Evolutionary conservation across 2,329 filamentous ascomycete genomes (phyloP), one percentile per base, ranked within the genome.

Genomic region (Teratosphaeria zuluensis): DNA sequence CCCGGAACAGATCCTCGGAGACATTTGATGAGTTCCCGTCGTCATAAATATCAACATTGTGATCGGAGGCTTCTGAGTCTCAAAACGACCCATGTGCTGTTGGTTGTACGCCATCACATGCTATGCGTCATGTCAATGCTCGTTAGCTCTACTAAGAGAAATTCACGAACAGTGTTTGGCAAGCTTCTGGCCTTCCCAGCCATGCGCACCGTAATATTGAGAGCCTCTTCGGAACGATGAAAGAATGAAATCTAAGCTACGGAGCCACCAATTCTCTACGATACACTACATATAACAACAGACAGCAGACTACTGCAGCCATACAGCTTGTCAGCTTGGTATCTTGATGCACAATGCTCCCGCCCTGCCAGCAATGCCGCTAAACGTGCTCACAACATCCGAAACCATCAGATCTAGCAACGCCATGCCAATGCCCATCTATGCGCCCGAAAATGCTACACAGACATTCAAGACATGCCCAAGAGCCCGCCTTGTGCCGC

Each of bases 401-500:
- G 16, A 9, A n/a, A 21, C 19, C 16, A 48, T 48, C 24, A 28
- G n/a, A 21, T 21, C 19, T 24, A 48, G n/a, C 42, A 48, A 48
- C 42, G n/a, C 42, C 42, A n/a, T 19, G 42, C 42, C 42, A 8
- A 48, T 19, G 16, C 42, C n/a, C 11, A 48, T 48, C 42, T 46
- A 46, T 48, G 16, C 42, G 42, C 42, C 42, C n/a, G 9, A n/a
- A n/a, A 21, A 48, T 48, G 16, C 42, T 48, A 16, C 9, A 21
- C 19, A n/a, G 32, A 31, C 19, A 30, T 30, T 58, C 56, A 58
- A 4, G 56, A 55, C 56, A 54, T 58, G 21, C 51, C 56, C n/a
- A 54, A 31, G 54, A 48, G 16, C 42, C 84, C 86, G 1, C 85
- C 86, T 38, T 81, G 81, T 57, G 85, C 81, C 8, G 84, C 82